These are phyloP conservation scores for Erysimum cheiranthoides DNA, from an alignment of 345 rosid species.

Conservation along the genomic window DNA sequence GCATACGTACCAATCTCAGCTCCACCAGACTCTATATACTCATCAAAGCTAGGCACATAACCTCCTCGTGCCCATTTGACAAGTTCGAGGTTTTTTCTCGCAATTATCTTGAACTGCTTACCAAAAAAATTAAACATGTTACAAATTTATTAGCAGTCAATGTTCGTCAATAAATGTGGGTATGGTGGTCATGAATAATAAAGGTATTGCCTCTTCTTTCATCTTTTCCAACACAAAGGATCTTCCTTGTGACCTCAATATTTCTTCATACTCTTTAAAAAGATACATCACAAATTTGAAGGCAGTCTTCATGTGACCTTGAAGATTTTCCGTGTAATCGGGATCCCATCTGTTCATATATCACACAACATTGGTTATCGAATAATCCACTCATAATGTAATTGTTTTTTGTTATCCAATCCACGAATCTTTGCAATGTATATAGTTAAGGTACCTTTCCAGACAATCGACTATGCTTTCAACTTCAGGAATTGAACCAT, in stretches of 20 bases:
- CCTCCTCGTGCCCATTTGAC: constrained; percentile 30
- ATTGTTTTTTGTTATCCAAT: not conserved
- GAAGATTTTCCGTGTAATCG: constrained; percentile 10
- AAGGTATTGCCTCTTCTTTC: constrained; percentile 22
- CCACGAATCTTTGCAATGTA: not conserved
- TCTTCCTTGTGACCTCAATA: constrained; percentile 23
- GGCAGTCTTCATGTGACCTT: constrained; percentile 24
- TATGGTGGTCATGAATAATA: not conserved
- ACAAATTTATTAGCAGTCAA: not conserved
- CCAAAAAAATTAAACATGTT: not conserved
- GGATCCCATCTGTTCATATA: constrained; percentile 30
- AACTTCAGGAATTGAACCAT: constrained; percentile 25
- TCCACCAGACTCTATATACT: constrained; percentile 24
- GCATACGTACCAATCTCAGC: constrained; percentile 8
- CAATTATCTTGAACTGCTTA: constrained; percentile 17
- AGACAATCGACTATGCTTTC: not conserved
- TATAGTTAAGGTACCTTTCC: constrained; percentile 18
- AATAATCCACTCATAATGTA: not conserved
- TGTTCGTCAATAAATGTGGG: no score
- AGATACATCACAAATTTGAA: constrained; percentile 22
- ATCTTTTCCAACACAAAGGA: not conserved
- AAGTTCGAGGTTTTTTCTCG: constrained; percentile 17
- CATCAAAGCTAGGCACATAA: constrained; percentile 13
- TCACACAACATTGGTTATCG: not conserved
- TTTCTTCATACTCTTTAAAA: constrained; percentile 18